Percentiles rank a stretch among this genome's conserved stretches.
These are phyloP conservation scores for Cryptosporidium canis DNA, from an alignment of 169 alveolate genomes.

Conservation along the genomic window DNA sequence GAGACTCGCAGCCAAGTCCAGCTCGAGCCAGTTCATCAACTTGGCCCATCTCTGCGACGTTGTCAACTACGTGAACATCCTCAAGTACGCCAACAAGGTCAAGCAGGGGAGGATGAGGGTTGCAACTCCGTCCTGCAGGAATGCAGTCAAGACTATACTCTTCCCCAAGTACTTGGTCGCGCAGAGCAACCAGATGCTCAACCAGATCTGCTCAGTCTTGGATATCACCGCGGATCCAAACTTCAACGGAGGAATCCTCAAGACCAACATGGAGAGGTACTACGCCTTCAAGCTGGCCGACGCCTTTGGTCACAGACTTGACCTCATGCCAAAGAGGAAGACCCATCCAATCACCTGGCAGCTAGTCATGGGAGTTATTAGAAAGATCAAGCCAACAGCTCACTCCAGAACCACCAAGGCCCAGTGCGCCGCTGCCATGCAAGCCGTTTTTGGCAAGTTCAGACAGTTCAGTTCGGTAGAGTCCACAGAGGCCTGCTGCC, in stretches of 20 bases:
- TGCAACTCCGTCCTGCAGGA: slow-evolving; percentile 70
- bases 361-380: slow-evolving; percentile 33
- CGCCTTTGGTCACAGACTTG: slow-evolving; percentile 54
- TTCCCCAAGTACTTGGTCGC: slow-evolving; percentile 47
- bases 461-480: slow-evolving; percentile 39
- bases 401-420: slow-evolving; percentile 2
- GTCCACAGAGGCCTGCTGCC: slow-evolving; percentile 55
- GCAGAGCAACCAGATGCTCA: slow-evolving; percentile 45
- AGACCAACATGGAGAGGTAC: slow-evolving; percentile 49
- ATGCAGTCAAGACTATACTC: slow-evolving; percentile 46
- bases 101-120: slow-evolving; percentile 51
- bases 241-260: slow-evolving; percentile 64
- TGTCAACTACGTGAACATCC: slow-evolving; percentile 52
- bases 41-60: slow-evolving; percentile 63
- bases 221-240: slow-evolving; percentile 53
- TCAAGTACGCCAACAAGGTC: slow-evolving; percentile 57
- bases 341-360: slow-evolving; percentile 66
- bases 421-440: slow-evolving; percentile 62
- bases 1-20: slow-evolving; percentile 33
- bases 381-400: slow-evolving; percentile 7
- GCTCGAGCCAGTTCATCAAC: slow-evolving; percentile 16
- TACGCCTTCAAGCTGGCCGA: slow-evolving; percentile 59
- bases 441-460: slow-evolving; percentile 56
- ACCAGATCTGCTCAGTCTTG: slow-evolving; percentile 22
- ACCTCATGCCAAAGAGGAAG: slow-evolving; percentile 40